Base-by-base conservation (phyloP, 345 rosid genomes). In the Noccaea caerulescens region DNA sequence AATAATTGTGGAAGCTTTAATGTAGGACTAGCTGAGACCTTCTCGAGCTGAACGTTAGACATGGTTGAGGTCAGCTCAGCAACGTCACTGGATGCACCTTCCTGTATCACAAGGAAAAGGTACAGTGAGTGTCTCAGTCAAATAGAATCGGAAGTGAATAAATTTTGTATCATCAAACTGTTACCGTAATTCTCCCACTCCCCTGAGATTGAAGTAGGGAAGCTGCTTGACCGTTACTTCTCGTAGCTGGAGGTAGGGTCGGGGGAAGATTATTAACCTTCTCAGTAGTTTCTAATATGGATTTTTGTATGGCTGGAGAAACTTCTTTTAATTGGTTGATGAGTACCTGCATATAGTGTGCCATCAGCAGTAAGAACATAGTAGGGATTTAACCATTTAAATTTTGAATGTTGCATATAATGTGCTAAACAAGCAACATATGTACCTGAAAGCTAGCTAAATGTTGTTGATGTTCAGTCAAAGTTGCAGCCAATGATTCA, bases 401-500 rank as follows among this genome's bases (percentile, higher is more conserved):
- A 27, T 27, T 4, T 27, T 27, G 30, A 27, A 27, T 27, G 30
- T 27, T 27, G 30, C 30, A 3, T 27, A 27, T 27, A 27, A 4
- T 27, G 4, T 27, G 30, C 30, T 3, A 27, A 61, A 60, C 47
- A 69, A 42, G 67, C 45, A 44, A 33, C 33, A 27, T 16, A 47
- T 67, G 52, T 77, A 92, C 99, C 98, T 94, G 96, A 83, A 94
- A 90, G 81, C 98, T 94, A 71, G 97, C 93, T 51, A 92, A 85
- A 78, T 94, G 99, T 77, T 94, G 99, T 75, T 94, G 93, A 83
- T 94, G 99, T 78, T 94, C 99, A 51, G 86, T 69, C 54, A 92
- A 89, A 60, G 99, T 92, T 50, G 91, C 86, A 71, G 96, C 90
- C 72, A 95, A 83, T 62, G 96, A 95, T 76, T 89, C 97, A 33